phyloP scores from a whole-genome alignment of 2,329 filamentous ascomycete species.

The Hypoxylon sp. region DNA sequence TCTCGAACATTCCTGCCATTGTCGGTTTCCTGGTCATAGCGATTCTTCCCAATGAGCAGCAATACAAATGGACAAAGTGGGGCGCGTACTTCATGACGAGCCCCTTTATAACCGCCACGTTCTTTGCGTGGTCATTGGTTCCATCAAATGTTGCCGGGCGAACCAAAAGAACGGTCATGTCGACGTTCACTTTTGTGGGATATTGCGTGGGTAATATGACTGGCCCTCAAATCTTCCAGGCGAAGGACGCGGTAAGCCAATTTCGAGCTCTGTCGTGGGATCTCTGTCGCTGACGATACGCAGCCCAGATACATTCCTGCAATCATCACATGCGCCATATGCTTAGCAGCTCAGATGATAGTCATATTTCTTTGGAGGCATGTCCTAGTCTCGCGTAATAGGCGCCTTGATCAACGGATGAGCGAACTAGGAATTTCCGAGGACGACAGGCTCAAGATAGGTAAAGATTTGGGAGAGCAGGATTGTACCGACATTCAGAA shows the following conservation, averaged over 20 bases:
- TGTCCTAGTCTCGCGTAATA: conserved; percentile 57
- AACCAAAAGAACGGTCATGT: conserved; percentile 60
- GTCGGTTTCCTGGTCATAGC: conserved; percentile 54
- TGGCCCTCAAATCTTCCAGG: conserved; percentile 60
- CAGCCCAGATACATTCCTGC: conserved; percentile 59
- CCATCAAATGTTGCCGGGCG: conserved; percentile 60
- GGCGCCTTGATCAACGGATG: conserved; percentile 48
- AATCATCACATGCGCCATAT: conserved; percentile 55
- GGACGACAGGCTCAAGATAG: conserved; percentile 51
- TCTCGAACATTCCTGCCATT: conserved; percentile 52
- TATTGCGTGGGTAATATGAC: conserved; percentile 63
- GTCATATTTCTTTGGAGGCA: conserved; percentile 56
- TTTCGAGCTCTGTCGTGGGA: not conserved
- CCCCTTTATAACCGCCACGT: conserved; percentile 51
- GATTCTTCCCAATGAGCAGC: conserved; percentile 51
- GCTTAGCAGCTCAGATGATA: conserved; percentile 53
- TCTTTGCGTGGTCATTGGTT: conserved; percentile 54
- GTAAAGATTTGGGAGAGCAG: conserved; percentile 52
- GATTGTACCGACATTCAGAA: conserved; percentile 56
- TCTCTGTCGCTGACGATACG: conserved; percentile 4
- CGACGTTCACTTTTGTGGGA: conserved; percentile 58
- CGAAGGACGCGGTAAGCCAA: conserved; percentile 54
- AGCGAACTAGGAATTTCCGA: conserved; percentile 51
- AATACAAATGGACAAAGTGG: conserved; percentile 55
- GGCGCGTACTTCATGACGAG: conserved; percentile 52